Conservation (phyloP, 192 early-diverging fungal species). For the Funneliformis geosporum region DNA sequence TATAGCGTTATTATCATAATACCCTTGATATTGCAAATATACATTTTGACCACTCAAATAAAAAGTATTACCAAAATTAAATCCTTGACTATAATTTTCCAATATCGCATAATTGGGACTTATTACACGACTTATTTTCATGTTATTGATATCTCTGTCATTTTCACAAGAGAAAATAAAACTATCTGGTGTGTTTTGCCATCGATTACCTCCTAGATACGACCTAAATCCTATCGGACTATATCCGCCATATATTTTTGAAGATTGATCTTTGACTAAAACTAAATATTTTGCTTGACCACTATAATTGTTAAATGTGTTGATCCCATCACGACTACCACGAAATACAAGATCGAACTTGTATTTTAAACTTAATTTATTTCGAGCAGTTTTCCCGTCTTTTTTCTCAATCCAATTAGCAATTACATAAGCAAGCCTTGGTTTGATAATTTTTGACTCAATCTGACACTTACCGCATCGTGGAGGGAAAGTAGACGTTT, state of each 20-base stretch:
- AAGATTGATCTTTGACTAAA: background rate
- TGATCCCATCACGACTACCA: constrained; percentile 13
- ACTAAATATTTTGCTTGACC: background rate
- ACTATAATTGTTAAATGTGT: background rate
- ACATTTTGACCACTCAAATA: too few species aligned
- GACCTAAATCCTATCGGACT: background rate
- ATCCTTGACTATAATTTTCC: background rate
- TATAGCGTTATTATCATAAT: background rate
- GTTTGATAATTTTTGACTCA: constrained; percentile 11
- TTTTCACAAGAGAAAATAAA: constrained; percentile 6
- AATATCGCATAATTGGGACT: background rate
- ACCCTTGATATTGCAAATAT: background rate
- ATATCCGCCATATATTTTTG: constrained; percentile 1
- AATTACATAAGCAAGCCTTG: background rate
- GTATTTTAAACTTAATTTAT: background rate
- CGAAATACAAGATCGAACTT: constrained; percentile 5
- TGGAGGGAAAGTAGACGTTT: background rate
- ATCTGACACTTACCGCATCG: background rate
- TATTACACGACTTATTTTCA: background rate
- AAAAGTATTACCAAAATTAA: too few species aligned
- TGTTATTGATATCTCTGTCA: background rate
- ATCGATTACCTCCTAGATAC: background rate
- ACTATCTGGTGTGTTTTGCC: background rate
- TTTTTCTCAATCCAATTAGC: constrained; percentile 2
- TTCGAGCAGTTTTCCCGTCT: background rate